Conservation (phyloP, 2,329 filamentous ascomycete species). For the Scedosporium dehoogii region DNA sequence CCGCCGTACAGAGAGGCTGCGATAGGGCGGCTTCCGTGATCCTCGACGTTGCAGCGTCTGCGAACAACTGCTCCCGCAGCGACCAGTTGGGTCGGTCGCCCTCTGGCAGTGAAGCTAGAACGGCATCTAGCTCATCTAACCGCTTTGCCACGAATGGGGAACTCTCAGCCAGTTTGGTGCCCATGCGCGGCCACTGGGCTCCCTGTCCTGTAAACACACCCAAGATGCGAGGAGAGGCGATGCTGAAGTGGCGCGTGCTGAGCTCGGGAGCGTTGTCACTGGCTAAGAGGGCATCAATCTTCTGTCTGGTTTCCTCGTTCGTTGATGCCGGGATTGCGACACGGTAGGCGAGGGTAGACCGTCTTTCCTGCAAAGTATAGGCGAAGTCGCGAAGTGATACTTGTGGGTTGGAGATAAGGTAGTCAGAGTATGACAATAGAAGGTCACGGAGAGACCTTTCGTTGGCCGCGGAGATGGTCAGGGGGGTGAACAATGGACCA, state of each 20-base stretch:
- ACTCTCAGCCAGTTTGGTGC: conserved; percentile 14
- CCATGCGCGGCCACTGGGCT: conserved; percentile 24
- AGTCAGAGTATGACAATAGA: too few relatives aligned
- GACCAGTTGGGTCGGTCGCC: conserved; percentile 22
- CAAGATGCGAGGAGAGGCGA: conserved; percentile 1
- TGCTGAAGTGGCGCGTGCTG: conserved; percentile 9
- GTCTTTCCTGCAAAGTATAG: too few relatives aligned
- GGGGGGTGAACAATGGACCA: neutral
- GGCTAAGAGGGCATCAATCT: conserved; percentile 10
- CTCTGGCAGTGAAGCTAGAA: conserved; percentile 14
- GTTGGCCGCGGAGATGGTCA: neutral
- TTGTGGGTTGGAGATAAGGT: too few relatives aligned
- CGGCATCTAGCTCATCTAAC: neutral
- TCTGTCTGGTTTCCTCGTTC: too few relatives aligned
- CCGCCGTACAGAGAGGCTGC: conserved; percentile 32
- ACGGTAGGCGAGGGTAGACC: too few relatives aligned
- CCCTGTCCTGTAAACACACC: conserved; percentile 25
- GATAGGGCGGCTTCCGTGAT: conserved; percentile 29
- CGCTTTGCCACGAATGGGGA: neutral
- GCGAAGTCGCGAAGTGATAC: too few relatives aligned
- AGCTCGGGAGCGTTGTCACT: conserved; percentile 22
- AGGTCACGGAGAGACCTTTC: neutral
- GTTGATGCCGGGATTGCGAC: too few relatives aligned
- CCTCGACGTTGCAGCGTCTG: conserved; percentile 21
- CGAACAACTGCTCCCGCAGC: conserved; percentile 26